A percentile compares a stretch with the other conserved stretches of the same genome.
Conservation (phyloP, 2,329 filamentous ascomycete species). For the Stagonosporopsis cucurbitacearum region DNA sequence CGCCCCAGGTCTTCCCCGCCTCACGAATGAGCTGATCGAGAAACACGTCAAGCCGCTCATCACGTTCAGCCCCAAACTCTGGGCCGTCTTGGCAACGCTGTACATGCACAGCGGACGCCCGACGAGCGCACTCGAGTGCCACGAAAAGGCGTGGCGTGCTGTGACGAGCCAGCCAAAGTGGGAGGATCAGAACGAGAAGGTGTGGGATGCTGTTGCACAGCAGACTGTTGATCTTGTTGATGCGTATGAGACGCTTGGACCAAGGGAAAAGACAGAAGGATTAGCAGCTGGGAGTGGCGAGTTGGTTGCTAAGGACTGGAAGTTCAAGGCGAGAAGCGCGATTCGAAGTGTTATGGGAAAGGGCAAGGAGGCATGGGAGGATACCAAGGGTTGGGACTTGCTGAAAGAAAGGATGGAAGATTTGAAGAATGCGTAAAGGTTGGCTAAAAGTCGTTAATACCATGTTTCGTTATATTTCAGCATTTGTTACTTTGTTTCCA, state of each 20-base stretch:
- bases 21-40: slow-evolving; percentile 76
- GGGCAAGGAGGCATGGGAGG: slow-evolving; percentile 84
- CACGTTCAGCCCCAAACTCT: slow-evolving; percentile 77
- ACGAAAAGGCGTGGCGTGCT: slow-evolving; percentile 89
- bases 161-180: slow-evolving; percentile 63
- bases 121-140: slow-evolving; percentile 75
- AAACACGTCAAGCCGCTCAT: slow-evolving; percentile 80
- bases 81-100: slow-evolving; percentile 74
- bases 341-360: slow-evolving; percentile 83
- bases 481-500: not conserved
- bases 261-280: slow-evolving; percentile 59
- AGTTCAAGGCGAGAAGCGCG: slow-evolving; percentile 84
- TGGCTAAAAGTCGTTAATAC: not conserved
- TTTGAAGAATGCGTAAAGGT: slow-evolving; percentile 43
- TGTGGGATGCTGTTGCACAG: slow-evolving; percentile 75
- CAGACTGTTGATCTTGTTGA: slow-evolving; percentile 83
- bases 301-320: slow-evolving; percentile 80
- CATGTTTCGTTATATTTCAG: not conserved
- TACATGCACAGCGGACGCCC: slow-evolving; percentile 77
- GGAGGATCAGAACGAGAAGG: slow-evolving; percentile 64
- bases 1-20: slow-evolving; percentile 60
- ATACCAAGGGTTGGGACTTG: slow-evolving; percentile 69
- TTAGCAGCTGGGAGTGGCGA: slow-evolving; percentile 58
- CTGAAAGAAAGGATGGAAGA: slow-evolving; percentile 59
- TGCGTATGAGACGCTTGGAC: slow-evolving; percentile 76